A percentile compares a stretch with the other conserved stretches of the same genome.
Conservation (phyloP, 176 grass and related monocot species). For the Bolboschoenus planiculmis region DNA sequence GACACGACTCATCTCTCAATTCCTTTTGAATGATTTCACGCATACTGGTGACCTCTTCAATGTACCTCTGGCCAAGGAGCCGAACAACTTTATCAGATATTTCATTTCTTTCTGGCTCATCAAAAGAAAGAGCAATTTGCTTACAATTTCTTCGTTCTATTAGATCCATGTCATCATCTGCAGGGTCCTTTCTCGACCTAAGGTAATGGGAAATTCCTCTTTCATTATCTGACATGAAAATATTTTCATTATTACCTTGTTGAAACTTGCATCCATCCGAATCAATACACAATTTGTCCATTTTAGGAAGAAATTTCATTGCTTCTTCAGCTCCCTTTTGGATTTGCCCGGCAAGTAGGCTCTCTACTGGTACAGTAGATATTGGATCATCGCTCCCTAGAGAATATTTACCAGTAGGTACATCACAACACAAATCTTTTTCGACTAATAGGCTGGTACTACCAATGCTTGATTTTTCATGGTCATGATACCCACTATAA, state of each 20-base stretch:
- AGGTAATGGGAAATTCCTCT: neutral
- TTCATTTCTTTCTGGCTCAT: conserved; percentile 29
- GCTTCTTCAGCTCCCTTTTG: conserved; percentile 28
- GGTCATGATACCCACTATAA: neutral
- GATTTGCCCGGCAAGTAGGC: conserved; percentile 20
- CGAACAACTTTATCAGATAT: conserved; percentile 33
- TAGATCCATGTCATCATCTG: conserved; percentile 5
- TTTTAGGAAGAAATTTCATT: conserved; percentile 30
- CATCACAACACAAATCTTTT: conserved; percentile 2
- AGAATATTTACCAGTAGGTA: neutral
- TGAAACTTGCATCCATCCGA: too few relatives aligned
- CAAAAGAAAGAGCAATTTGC: conserved; percentile 9
- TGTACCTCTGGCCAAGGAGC: neutral
- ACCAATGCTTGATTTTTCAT: neutral
- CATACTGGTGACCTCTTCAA: conserved; percentile 11
- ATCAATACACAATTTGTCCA: conserved; percentile 32
- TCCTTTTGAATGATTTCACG: conserved; percentile 27
- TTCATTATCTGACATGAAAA: conserved; percentile 1
- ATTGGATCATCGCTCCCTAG: neutral
- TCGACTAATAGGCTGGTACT: neutral
- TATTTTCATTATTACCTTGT: too few relatives aligned
- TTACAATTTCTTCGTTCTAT: conserved; percentile 26
- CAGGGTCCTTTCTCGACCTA: neutral
- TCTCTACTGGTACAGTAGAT: neutral
- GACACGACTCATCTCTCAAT: neutral